Evolutionary conservation across 139 green algal species (phyloP).

Genomic region (Chlorella sorokiniana): DNA sequence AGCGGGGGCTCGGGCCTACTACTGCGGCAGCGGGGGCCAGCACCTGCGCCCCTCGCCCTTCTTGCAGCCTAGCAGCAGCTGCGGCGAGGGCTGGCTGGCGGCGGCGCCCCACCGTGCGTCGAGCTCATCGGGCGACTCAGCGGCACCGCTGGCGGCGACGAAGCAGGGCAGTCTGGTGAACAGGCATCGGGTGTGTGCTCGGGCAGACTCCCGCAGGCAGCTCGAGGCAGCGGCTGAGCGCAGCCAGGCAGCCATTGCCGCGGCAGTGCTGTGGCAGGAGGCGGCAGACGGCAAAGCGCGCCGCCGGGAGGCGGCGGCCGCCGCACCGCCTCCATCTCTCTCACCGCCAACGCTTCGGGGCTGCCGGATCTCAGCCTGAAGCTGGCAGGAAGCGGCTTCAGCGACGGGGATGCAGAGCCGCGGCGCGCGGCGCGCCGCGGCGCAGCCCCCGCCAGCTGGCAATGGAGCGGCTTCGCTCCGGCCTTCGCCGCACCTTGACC

Average conservation of each 20-base stretch:
- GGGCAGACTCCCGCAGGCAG: background rate
- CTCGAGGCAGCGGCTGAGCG: background rate
- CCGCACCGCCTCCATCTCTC: background rate
- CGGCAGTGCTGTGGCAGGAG: background rate
- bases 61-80: background rate
- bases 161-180: no score
- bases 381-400: no score
- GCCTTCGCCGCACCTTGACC: background rate
- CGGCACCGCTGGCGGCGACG: no score
- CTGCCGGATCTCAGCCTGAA: no score
- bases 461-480: background rate
- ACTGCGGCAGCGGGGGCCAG: background rate
- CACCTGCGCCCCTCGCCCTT: background rate
- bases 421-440: background rate
- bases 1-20: no score
- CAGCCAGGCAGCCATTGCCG: conserved; percentile 4
- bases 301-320: background rate
- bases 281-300: background rate
- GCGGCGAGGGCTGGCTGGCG: background rate
- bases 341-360: background rate
- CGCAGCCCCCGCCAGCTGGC: background rate
- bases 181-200: background rate
- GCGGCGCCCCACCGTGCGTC: no score
- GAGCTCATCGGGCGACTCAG: no score
- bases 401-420: no score